Percentiles rank a stretch among this genome's conserved stretches.
Evolutionary conservation across 441 rosid species (phyloP).

Genomic region (Breynia disticha): DNA sequence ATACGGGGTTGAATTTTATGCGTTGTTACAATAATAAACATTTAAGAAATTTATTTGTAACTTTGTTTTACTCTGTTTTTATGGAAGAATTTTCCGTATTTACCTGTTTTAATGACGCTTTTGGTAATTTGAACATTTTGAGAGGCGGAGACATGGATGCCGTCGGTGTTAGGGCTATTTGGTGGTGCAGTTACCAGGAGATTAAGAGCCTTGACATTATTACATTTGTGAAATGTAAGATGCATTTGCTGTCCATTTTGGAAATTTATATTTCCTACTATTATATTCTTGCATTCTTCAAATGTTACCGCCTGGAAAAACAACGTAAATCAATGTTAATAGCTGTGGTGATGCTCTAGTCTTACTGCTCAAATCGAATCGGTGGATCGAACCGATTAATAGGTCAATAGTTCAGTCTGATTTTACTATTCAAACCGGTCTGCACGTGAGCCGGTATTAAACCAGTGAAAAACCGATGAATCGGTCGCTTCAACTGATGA

Average conservation of each 20-base stretch:
- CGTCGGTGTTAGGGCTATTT: constrained; percentile 87
- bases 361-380: too few relatives aligned
- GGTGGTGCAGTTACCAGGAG: constrained; percentile 52
- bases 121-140: constrained; percentile 52
- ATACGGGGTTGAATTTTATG: too few relatives aligned
- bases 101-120: constrained; percentile 59
- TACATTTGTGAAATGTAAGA: constrained; percentile 39
- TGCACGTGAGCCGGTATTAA: too few relatives aligned
- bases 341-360: too few relatives aligned
- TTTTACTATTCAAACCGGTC: too few relatives aligned
- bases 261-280: constrained; percentile 39
- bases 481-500: too few relatives aligned
- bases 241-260: constrained; percentile 80
- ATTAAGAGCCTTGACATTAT: constrained; percentile 42
- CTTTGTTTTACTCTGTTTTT: too few relatives aligned
- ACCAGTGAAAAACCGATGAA: too few relatives aligned
- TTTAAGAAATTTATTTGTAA: too few relatives aligned
- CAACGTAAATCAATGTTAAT: neutral
- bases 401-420: too few relatives aligned
- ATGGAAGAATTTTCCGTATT: neutral
- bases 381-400: too few relatives aligned
- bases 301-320: constrained; percentile 61
- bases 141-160: constrained; percentile 65
- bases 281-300: constrained; percentile 37
- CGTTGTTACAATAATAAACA: too few relatives aligned